A percentile compares a stretch with the other conserved stretches of the same genome.
These are phyloP conservation scores for Candida cerambycidarum DNA, from an alignment of 805 yeast species.

Conservation along the genomic window DNA sequence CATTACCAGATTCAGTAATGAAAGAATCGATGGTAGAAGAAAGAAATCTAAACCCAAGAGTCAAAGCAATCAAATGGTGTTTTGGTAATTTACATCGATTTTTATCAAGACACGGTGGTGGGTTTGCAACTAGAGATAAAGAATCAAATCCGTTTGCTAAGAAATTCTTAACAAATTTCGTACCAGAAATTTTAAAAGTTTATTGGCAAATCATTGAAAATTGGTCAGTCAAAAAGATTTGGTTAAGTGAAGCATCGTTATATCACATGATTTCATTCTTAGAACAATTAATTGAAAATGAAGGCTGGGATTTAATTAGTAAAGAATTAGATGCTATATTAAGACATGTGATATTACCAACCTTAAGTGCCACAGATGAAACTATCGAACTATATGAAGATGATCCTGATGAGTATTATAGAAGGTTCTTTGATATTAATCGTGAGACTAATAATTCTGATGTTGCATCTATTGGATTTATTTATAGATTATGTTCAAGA, in stretches of 20 bases:
- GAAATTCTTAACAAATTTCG: slow-evolving; percentile 35
- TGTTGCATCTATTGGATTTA: slow-evolving; percentile 49
- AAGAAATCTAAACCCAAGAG: slow-evolving; percentile 40
- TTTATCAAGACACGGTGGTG: slow-evolving; percentile 46
- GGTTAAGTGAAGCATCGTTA: slow-evolving; percentile 42
- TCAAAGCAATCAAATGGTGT: slow-evolving; percentile 46
- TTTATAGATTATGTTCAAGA: slow-evolving; percentile 36
- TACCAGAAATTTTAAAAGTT: slow-evolving; percentile 42
- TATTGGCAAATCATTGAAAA: slow-evolving; percentile 44
- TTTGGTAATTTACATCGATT: slow-evolving; percentile 43
- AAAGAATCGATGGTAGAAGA: slow-evolving; percentile 30
- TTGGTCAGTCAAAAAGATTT: slow-evolving; percentile 38
- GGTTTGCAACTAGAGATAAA: slow-evolving; percentile 32
- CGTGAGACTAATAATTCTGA: slow-evolving; percentile 50
- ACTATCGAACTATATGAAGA: slow-evolving; percentile 45
- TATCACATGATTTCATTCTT: slow-evolving; percentile 44
- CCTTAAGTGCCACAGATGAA: slow-evolving; percentile 37
- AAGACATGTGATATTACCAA: slow-evolving; percentile 41
- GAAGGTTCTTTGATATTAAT: slow-evolving; percentile 46
- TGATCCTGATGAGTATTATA: slow-evolving; percentile 46
- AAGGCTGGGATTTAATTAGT: slow-evolving; percentile 35
- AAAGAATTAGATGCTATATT: slow-evolving; percentile 42
- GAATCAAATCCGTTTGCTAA: slow-evolving; percentile 29
- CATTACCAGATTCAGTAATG: slow-evolving; percentile 34
- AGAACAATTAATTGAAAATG: slow-evolving; percentile 42